A percentile compares a stretch with the other conserved stretches of the same genome.
Conservation (phyloP, 2,329 filamentous ascomycete genomes). For the Stagonosporopsis rhizophila region DNA sequence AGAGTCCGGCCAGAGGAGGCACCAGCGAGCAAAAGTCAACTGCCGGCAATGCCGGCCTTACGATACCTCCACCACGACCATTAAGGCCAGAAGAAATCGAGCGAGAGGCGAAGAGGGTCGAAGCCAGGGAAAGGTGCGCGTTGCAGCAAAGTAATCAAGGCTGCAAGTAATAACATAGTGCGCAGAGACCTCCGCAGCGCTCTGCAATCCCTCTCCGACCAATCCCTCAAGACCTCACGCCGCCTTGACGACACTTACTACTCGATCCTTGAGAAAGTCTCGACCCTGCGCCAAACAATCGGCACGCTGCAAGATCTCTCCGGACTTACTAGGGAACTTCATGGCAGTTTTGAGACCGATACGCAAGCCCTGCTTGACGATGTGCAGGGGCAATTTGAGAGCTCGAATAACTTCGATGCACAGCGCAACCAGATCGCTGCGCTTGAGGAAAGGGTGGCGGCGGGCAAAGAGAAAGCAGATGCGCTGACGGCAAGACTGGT, state of each 20-base stretch:
- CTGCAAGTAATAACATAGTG: constrained; percentile 24
- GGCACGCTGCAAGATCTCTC: constrained; percentile 72
- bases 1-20: constrained; percentile 3
- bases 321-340: constrained; percentile 64
- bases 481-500: constrained; percentile 69
- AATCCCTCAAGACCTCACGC: constrained; percentile 68
- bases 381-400: constrained; percentile 65
- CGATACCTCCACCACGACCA: constrained; percentile 31
- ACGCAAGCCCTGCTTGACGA: constrained; percentile 67
- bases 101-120: constrained; percentile 44
- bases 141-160: neutral
- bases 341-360: constrained; percentile 66
- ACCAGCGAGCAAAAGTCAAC: constrained; percentile 4
- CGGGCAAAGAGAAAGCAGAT: constrained; percentile 66
- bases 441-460: constrained; percentile 67
- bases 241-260: constrained; percentile 78
- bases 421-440: constrained; percentile 69
- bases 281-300: constrained; percentile 69
- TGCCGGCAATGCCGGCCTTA: constrained; percentile 16
- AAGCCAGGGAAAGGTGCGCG: constrained; percentile 49
- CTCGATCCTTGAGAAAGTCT: constrained; percentile 72
- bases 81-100: constrained; percentile 51
- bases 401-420: constrained; percentile 67
- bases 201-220: constrained; percentile 59
- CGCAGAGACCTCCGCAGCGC: constrained; percentile 50